Conservation (phyloP, 2,329 filamentous ascomycete genomes). For the Penicillium corylophilum region DNA sequence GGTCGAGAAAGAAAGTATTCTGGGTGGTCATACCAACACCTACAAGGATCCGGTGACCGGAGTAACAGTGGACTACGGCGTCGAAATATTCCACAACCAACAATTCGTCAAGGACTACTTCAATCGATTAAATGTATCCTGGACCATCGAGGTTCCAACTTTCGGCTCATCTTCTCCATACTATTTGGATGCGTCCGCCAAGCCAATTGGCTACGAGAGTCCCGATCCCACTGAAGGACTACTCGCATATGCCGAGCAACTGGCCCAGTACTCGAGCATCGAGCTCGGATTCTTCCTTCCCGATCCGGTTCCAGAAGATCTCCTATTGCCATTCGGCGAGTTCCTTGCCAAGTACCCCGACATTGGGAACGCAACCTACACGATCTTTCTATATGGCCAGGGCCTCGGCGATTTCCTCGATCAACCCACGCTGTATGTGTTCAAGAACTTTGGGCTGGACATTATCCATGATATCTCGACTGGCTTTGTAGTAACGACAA, state of each 20-base stretch:
- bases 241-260: conserved; percentile 28
- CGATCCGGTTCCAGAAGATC: conserved; percentile 45
- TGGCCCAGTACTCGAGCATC: conserved; percentile 20
- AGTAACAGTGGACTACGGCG: conserved; percentile 32
- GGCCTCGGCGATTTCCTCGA: conserved; percentile 40
- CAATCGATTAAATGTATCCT: conserved; percentile 28
- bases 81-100: conserved; percentile 33
- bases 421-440: conserved; percentile 15
- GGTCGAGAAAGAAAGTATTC: conserved; percentile 33
- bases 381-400: conserved; percentile 44
- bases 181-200: conserved; percentile 28
- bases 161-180: conserved; percentile 12
- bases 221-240: conserved; percentile 1
- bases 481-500: conserved; percentile 8
- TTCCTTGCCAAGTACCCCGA: conserved; percentile 49
- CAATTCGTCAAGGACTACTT: conserved; percentile 32
- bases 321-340: conserved; percentile 49
- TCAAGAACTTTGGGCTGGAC: conserved; percentile 15
- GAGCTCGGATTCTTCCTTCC: conserved; percentile 38
- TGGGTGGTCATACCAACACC: conserved; percentile 38
- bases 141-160: background rate
- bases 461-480: conserved; percentile 4
- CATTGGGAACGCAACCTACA: conserved; percentile 44
- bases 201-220: conserved; percentile 11
- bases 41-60: conserved; percentile 29